phyloP scores from a whole-genome alignment of 345 rosid genomes.

The Syzygium grande region DNA sequence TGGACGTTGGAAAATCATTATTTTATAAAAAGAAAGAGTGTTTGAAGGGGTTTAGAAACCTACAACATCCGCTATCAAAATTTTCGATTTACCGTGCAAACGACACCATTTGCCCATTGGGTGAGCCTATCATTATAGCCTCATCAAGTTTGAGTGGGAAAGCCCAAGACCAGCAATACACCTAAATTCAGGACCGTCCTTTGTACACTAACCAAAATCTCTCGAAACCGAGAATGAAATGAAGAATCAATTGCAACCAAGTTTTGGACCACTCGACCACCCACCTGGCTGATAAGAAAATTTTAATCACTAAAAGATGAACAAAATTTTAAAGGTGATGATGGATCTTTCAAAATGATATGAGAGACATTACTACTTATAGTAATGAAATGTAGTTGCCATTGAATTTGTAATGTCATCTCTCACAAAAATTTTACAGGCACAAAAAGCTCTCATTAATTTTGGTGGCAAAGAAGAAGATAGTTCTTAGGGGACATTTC shows the following conservation, averaged over 20 bases:
- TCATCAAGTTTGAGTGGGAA: not conserved
- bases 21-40: not conserved
- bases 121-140: not conserved
- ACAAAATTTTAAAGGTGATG: not conserved
- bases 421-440: not conserved
- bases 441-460: not conserved
- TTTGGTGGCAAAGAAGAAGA: not conserved
- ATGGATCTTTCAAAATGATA: not conserved
- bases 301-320: not conserved
- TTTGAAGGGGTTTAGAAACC: not conserved
- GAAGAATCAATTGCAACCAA: not conserved
- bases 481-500: not conserved
- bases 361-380: not conserved
- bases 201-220: not conserved
- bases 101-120: accelerated
- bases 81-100: not conserved
- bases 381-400: not conserved
- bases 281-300: not conserved
- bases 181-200: not conserved
- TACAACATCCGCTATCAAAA: not conserved
- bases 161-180: not conserved
- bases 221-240: not conserved
- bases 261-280: not conserved
- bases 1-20: accelerated
- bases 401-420: not conserved